phyloP scores from a whole-genome alignment of 495 filamentous ascomycete species.

The Talaromyces nanjingensis region DNA sequence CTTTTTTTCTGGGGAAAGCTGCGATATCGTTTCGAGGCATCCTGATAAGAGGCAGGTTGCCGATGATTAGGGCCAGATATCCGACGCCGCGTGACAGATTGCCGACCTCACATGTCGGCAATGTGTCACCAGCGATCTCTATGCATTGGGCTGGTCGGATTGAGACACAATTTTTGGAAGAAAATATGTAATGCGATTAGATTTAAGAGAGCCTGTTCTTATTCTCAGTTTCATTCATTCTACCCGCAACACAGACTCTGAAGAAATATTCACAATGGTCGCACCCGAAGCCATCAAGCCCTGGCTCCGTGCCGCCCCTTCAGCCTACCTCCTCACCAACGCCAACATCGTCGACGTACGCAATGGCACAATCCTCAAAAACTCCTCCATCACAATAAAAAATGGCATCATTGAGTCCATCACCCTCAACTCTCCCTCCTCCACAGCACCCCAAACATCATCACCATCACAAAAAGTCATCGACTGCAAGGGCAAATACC shows the following conservation, averaged over 20 bases:
- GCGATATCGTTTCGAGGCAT: not conserved
- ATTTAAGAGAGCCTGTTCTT: too few relatives aligned
- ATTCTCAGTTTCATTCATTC: too few relatives aligned
- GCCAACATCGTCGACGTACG: slow-evolving; percentile 26
- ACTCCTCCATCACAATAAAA: slow-evolving; percentile 19
- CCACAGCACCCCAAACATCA: not conserved
- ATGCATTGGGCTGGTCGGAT: not conserved
- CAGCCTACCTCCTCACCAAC: slow-evolving; percentile 19
- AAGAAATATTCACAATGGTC: not conserved
- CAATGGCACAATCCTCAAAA: slow-evolving; percentile 18
- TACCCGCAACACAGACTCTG: too few relatives aligned
- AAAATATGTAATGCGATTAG: not conserved
- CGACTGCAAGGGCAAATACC: slow-evolving; percentile 37
- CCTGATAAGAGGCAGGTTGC: not conserved
- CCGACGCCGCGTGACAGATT: not conserved
- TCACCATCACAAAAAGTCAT: slow-evolving; percentile 13
- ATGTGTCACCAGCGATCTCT: not conserved
- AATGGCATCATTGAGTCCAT: slow-evolving; percentile 20
- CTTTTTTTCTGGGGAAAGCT: not conserved
- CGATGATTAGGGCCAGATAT: not conserved
- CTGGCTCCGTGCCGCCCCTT: slow-evolving; percentile 22
- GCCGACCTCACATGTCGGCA: not conserved
- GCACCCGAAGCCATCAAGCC: slow-evolving; percentile 20
- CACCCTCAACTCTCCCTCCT: not conserved
- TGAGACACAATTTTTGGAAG: not conserved